Percentiles rank a stretch among this genome's conserved stretches.
Evolutionary conservation across 169 alveolate genomes (phyloP).

Genomic region (Eimeria maxima): DNA sequence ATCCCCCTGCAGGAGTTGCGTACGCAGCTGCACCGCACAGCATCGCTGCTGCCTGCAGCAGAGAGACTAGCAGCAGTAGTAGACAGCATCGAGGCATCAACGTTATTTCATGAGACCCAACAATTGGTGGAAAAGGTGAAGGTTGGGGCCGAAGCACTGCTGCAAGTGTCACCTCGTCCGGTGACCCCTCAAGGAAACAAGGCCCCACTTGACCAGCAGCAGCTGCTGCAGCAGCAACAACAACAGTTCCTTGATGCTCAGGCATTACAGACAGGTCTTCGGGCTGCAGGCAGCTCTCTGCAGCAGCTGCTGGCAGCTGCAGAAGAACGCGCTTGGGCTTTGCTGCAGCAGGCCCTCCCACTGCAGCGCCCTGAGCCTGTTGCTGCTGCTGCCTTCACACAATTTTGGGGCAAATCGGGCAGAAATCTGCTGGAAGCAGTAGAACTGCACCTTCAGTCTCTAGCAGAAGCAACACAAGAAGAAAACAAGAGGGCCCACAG

Average conservation of each 20-base stretch:
- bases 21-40: slow-evolving; percentile 7
- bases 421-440: background rate
- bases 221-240: slow-evolving; percentile 2
- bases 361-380: background rate
- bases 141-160: background rate
- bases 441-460: background rate
- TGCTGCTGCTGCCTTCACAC: background rate
- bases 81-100: background rate
- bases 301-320: slow-evolving; percentile 27
- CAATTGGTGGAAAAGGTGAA: background rate
- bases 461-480: background rate
- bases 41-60: slow-evolving; percentile 37
- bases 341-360: slow-evolving; percentile 4
- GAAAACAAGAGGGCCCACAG: background rate
- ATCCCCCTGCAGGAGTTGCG: background rate
- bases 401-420: background rate
- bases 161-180: background rate
- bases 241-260: background rate
- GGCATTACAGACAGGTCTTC: background rate
- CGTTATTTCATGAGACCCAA: background rate
- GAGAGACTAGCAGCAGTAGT: slow-evolving; percentile 14
- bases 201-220: background rate
- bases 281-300: slow-evolving; percentile 19
- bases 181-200: background rate
- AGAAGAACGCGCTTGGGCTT: background rate